Base-by-base conservation (phyloP, 1,284 basidiomycete species). In the Trametes hirsuta region DNA sequence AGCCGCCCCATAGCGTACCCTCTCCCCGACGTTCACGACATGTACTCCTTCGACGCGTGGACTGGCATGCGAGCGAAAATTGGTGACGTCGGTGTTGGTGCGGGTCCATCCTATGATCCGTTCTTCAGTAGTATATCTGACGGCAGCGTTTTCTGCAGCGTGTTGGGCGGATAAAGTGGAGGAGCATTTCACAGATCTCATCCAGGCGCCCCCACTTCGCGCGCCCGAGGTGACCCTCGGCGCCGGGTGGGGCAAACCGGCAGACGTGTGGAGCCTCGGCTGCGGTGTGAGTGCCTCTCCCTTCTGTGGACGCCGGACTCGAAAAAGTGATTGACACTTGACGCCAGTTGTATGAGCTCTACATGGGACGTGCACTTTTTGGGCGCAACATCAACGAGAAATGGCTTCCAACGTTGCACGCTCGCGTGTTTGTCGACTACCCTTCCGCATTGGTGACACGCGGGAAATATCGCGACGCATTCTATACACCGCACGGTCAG, bases 21-120 rank as follows among this genome's bases (percentile, higher is more conserved):
- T 5, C 54, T 55, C 21, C 46, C 46, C 18, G 47, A 55, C 46
- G 39, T 48, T 21, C 48, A 44, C 18, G 54, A 55, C 39, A 42
- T 48, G 54, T 40, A 48, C 41, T 48, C 46, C 25, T 42, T 55
- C 24, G 39, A 49, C 39, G 36, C 37, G 30, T 55, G 46, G 54
- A 35, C 24, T 6, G 54, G 40, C 12, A 24, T 49, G 2, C 8
- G 18, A 11, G 54, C 48, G 4, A 55, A 55, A 24, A 55, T 55
- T 22, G 47, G 54, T 34, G 54, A 55, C 30, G 47, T 55, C 34
- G 54, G 54, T n/a, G 47, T 55, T 21, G 54, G 54, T 55, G 30
- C 6, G 46, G 36, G 3, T 35, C 14, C 4, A 37, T 11, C 40
- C 25, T n/a, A 22, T 6, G 9, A 24, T 24, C 6, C 22, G 21